Percentiles rank a stretch among this genome's conserved stretches.
phyloP scores from a whole-genome alignment of 2,329 filamentous ascomycete species.

The Xylariaceae sp. region DNA sequence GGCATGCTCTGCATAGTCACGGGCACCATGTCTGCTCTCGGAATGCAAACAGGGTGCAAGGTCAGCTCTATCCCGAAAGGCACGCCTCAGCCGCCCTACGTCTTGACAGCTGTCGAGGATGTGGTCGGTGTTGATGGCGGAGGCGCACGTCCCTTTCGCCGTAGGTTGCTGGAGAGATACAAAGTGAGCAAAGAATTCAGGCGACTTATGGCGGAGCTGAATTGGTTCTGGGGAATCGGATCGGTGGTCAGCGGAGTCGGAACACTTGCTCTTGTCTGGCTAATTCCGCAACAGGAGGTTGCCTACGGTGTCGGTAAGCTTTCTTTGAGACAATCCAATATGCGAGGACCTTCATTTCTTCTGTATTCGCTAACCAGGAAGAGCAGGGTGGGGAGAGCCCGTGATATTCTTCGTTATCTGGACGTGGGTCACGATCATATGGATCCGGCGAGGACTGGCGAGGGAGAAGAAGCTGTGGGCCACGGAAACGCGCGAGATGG shows the following conservation, averaged over 20 bases:
- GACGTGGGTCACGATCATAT: slow-evolving; percentile 27
- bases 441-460: slow-evolving; percentile 21
- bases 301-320: slow-evolving; percentile 41
- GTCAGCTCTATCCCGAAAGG: slow-evolving; percentile 61
- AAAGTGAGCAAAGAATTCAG: slow-evolving; percentile 50
- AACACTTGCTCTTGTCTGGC: slow-evolving; percentile 45
- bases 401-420: slow-evolving; percentile 26
- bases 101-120: slow-evolving; percentile 63
- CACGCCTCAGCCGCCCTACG: slow-evolving; percentile 52
- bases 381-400: slow-evolving; percentile 28
- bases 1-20: slow-evolving; percentile 40
- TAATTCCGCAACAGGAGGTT: slow-evolving; percentile 38
- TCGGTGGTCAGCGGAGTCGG: slow-evolving; percentile 42
- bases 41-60: slow-evolving; percentile 49
- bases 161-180: slow-evolving; percentile 47
- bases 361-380: not conserved
- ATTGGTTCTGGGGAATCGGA: slow-evolving; percentile 53
- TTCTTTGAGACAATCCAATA: not conserved
- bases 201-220: slow-evolving; percentile 48
- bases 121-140: slow-evolving; percentile 62
- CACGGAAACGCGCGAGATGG: slow-evolving; percentile 7
- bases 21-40: slow-evolving; percentile 34
- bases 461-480: slow-evolving; percentile 26
- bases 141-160: slow-evolving; percentile 49
- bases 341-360: not conserved